These are phyloP conservation scores for Gossypium davidsonii DNA, from an alignment of 441 rosid species.

Conservation along the genomic window DNA sequence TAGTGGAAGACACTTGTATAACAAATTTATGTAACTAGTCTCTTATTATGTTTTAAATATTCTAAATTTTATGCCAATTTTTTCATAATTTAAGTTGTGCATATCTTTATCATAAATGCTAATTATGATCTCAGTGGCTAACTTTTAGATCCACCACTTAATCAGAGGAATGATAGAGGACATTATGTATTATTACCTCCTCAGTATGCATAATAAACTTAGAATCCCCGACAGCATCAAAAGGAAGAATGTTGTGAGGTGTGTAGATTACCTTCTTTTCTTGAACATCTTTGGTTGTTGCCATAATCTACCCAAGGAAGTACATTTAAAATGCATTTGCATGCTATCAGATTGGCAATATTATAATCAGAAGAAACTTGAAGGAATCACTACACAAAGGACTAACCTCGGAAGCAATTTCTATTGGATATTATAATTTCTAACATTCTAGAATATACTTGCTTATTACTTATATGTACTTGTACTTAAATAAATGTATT, in stretches of 20 bases:
- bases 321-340: constrained; percentile 13
- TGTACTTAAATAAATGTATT: no score
- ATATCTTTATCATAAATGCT: background rate
- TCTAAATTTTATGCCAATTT: background rate
- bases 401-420: constrained; percentile 95
- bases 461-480: no score
- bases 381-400: background rate
- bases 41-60: background rate
- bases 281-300: constrained; percentile 96
- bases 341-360: constrained; percentile 10
- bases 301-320: constrained; percentile 68
- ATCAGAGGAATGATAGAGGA: background rate
- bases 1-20: background rate
- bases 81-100: background rate
- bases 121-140: background rate
- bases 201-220: constrained; percentile 92
- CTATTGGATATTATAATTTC: constrained; percentile 16
- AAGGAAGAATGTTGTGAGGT: constrained; percentile 92
- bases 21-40: background rate
- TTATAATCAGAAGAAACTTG: background rate
- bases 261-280: constrained; percentile 91
- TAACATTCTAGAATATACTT: no score
- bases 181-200: constrained; percentile 43
- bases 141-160: background rate
- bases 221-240: constrained; percentile 85